Percentiles rank a stretch among this genome's conserved stretches.
Conservation (phyloP, 2,329 filamentous ascomycete genomes). For the Penicillium sp. region DNA sequence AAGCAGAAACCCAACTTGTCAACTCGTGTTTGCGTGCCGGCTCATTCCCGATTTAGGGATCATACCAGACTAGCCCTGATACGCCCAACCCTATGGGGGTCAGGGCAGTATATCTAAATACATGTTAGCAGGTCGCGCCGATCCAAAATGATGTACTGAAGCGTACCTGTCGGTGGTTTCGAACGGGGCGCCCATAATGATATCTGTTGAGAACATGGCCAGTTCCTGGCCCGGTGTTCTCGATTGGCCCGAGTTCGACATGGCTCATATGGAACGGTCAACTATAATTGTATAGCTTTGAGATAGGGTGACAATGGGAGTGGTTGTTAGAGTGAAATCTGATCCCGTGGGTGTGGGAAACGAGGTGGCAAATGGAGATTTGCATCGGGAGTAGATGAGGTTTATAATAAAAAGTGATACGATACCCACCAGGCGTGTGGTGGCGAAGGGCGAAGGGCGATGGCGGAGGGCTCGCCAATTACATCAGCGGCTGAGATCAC, state of each 20-base stretch:
- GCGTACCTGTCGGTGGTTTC: constrained; percentile 95
- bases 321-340: too few relatives aligned
- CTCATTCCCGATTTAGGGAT: constrained; percentile 6
- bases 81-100: constrained; percentile 98
- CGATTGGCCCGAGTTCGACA: constrained; percentile 7
- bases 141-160: too few relatives aligned
- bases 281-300: neutral
- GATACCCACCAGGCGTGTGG: constrained; percentile 2
- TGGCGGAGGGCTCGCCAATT: too few relatives aligned
- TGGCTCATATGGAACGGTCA: neutral
- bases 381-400: neutral
- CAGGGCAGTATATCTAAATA: constrained; percentile 84
- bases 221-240: constrained; percentile 54
- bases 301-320: too few relatives aligned
- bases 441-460: constrained; percentile 7
- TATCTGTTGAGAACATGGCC: constrained; percentile 97
- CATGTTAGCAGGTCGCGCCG: neutral
- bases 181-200: constrained; percentile 98
- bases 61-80: constrained; percentile 95
- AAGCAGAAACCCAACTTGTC: neutral
- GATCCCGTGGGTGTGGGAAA: too few relatives aligned
- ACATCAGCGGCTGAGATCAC: constrained; percentile 18
- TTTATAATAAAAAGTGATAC: constrained; percentile 6
- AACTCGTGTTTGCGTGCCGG: neutral
- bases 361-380: neutral